Conservation (phyloP, 306 rosid genomes). For the Clitoria ternatea region DNA sequence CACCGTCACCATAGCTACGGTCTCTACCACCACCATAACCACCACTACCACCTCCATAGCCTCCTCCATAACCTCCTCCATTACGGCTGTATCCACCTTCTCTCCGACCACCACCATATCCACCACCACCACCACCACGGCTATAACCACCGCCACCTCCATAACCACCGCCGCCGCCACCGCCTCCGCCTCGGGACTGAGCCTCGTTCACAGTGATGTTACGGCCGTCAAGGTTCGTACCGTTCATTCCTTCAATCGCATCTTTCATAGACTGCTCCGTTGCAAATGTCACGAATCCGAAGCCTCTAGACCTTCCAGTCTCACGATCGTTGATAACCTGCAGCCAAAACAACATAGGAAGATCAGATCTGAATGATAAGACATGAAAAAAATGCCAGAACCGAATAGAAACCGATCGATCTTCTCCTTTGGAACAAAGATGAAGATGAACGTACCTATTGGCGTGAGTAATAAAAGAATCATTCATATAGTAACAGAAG, state of each 20-base stretch:
- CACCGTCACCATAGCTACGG: slow-evolving; percentile 34
- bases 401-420: slow-evolving; percentile 73
- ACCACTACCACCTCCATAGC: background rate
- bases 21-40: slow-evolving; percentile 6
- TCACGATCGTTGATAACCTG: slow-evolving; percentile 90
- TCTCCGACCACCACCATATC: background rate
- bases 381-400: background rate
- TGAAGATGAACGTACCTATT: slow-evolving; percentile 93
- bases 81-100: slow-evolving; percentile 24
- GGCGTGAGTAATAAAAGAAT: slow-evolving; percentile 50
- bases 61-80: background rate
- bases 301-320: slow-evolving; percentile 87
- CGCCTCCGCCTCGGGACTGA: slow-evolving; percentile 62
- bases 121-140: slow-evolving; percentile 24
- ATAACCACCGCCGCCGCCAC: slow-evolving; percentile 23
- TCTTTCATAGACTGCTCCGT: slow-evolving; percentile 64
- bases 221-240: slow-evolving; percentile 76
- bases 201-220: slow-evolving; percentile 91
- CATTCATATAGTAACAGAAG: slow-evolving; percentile 48
- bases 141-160: slow-evolving; percentile 19
- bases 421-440: slow-evolving; percentile 64
- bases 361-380: slow-evolving; percentile 9
- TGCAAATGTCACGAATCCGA: slow-evolving; percentile 79
- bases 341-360: rapidly evolving
- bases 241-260: slow-evolving; percentile 87